Base-by-base conservation (phyloP, 345 rosid genomes). In the Jatropha curcas region DNA sequence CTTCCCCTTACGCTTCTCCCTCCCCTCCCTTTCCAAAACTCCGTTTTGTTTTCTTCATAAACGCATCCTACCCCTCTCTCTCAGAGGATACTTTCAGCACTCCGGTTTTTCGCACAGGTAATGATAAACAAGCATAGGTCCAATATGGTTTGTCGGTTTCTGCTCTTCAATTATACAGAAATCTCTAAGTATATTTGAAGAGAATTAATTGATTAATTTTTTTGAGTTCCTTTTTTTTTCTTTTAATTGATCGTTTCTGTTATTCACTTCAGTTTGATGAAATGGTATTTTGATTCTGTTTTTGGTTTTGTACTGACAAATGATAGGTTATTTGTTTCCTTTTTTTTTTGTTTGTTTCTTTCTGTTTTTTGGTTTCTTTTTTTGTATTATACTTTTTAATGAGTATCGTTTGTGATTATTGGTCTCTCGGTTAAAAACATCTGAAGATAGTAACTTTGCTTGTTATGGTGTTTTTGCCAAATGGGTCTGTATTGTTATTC, bases 1-100 rank as follows among this genome's bases (percentile, higher is more conserved):
- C 31, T 59, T 53, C 22, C 84, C 79, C 69, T 52, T 79, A 84
- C 91, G 91, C 84, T 76, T 84, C 86, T 67, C 66, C 55, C 17
- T 71, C 74, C 7, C 2, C 11, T 30, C 4, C n/a, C 7, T 10
- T 27, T 28, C 31, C 0, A 10, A n/a, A 10, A 61, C 13, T 46
- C 71, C 45, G 16, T 17, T 58, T 25, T 19, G 4, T 12, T 35
- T 4, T 35, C 25, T 55, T 30, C 2, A 55, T 52, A 51, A 51
- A 33, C 16, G 17, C 27, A 70, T 12, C 33, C 1, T 22, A 4
- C 65, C 30, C 43, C 24, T 45, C 27, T 46, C 2, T 41, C 25
- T 5, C 46, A 5, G 8, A 6, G 2, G 57, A 52, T 22, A 24
- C 3, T n/a, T n/a, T 52, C n/a, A n/a, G 11, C 3, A 19, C 27